Evolutionary conservation across 495 filamentous ascomycete genomes (phyloP), one percentile per base, ranked within the genome.

Genomic region (Lasiosphaeris hirsuta): DNA sequence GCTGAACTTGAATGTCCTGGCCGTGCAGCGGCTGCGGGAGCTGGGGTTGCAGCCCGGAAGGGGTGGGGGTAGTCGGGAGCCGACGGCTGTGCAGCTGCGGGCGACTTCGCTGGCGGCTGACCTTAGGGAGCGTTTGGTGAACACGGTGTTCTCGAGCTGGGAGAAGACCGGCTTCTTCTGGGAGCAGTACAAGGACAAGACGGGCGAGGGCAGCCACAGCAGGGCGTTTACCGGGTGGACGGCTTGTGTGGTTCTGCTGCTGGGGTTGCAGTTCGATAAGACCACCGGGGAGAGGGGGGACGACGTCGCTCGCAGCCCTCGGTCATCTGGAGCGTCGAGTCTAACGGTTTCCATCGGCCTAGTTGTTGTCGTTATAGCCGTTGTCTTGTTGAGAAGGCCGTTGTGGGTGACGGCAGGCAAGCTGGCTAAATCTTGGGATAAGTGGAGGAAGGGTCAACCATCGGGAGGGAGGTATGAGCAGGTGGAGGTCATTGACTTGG

Each of bases 181-280:
- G 93, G 92, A 97, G 68, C 92, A 97, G 72, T 97, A 96, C 71
- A 89, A 93, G 65, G 88, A 91, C 0, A 88, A 93, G 60, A 94
- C 86, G 1, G 92, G 92, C 19, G 80, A 82, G 44, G 92, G 92
- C 14, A 92, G 95, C 74, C 81, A 92, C 38, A 96, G 90, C 23
- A 90, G 94, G 72, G 93, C 96, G 74, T 97, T 97, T 71, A 92
- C 92, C 8, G 92, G 92, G 45, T 97, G 92, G 92, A 97, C 92
- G 39, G 92, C 88, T 70, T 76, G 96, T 68, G 90, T 96, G 60
- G 88, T 96, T 15, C 94, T 95, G 76, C 87, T 97, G 64, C 93
- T 96, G 92, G 81, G 79, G 36, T 88, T 97, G 87, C 66, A 70
- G 7, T 62, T 72, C 23, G 30, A 10, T 9, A 10, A 45, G 1